These are phyloP conservation scores for Suillus fuscotomentosus DNA, from an alignment of 768 basidiomycete species.

Conservation along the genomic window DNA sequence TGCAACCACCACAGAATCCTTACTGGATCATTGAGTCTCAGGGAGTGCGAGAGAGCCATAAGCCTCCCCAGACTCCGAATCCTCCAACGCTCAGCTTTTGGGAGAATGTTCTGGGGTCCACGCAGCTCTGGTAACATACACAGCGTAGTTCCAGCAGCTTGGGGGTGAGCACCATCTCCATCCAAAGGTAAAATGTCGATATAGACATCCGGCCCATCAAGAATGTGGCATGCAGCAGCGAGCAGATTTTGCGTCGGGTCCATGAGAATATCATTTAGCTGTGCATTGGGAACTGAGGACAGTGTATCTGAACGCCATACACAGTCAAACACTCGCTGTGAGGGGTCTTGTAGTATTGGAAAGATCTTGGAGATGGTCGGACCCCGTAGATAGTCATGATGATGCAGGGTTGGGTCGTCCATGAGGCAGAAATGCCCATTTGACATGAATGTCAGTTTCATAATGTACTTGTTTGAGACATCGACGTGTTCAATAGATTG, in stretches of 20 bases:
- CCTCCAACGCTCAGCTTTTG: too few species aligned
- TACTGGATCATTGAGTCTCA: too few species aligned
- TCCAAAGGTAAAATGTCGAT: background rate
- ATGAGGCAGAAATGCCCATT: background rate
- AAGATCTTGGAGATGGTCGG: background rate
- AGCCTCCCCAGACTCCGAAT: too few species aligned
- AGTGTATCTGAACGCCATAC: background rate
- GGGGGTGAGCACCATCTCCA: background rate
- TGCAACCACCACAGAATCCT: background rate
- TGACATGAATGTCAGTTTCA: background rate
- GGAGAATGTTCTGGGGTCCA: too few species aligned
- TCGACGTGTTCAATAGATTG: background rate
- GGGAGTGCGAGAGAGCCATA: too few species aligned
- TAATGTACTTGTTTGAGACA: background rate
- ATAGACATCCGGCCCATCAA: background rate
- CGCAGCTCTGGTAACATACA: background rate
- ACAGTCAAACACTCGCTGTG: background rate
- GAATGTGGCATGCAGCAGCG: background rate
- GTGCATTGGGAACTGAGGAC: background rate
- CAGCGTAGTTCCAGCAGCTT: background rate
- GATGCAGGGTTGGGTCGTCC: background rate
- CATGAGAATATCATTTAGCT: background rate
- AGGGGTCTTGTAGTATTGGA: background rate
- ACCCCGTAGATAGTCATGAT: background rate
- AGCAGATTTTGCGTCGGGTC: background rate